phyloP scores from a whole-genome alignment of 305 asterid genomes.

The Fraxinus ornus region DNA sequence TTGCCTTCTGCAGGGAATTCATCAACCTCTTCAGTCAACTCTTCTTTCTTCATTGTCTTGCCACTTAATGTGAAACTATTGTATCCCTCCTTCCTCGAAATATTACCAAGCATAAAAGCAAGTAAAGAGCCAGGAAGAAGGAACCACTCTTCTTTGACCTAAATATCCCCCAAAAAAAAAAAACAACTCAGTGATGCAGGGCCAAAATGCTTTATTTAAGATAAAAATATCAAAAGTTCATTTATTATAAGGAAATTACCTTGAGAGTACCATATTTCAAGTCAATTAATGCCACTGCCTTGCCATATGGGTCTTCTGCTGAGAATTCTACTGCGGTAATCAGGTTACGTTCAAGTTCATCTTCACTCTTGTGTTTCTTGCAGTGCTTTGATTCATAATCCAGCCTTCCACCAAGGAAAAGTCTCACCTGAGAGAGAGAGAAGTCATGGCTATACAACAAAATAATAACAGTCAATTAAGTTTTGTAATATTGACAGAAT shows the following conservation, averaged over 20 bases:
- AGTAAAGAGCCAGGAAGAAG: constrained; percentile 54
- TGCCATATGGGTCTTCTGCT: constrained; percentile 74
- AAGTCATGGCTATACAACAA: neutral
- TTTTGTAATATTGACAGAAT: neutral
- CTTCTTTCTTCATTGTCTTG: constrained; percentile 30
- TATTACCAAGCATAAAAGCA: constrained; percentile 57
- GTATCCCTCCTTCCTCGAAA: constrained; percentile 54
- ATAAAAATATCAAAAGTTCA: neutral
- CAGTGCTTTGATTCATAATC: constrained; percentile 75
- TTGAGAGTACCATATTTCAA: constrained; percentile 58
- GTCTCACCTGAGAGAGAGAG: constrained; percentile 54
- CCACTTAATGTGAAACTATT: constrained; percentile 31
- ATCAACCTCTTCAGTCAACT: constrained; percentile 22
- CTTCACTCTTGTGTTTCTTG: constrained; percentile 44
- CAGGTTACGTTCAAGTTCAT: constrained; percentile 46
- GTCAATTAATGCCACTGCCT: constrained; percentile 71
- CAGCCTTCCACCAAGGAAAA: constrained; percentile 73
- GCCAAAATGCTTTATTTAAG: constrained; percentile 9
- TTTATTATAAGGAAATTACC: constrained; percentile 37
- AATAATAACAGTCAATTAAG: neutral
- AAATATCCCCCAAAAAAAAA: constrained; percentile 14
- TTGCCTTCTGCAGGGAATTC: constrained; percentile 26
- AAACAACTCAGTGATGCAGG: constrained; percentile 7
- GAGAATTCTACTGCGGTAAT: constrained; percentile 89
- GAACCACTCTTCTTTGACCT: constrained; percentile 86